Percentiles rank a stretch among this genome's conserved stretches.
These are phyloP conservation scores for Pezicula radicicola DNA, from an alignment of 2,329 filamentous ascomycete genomes.

Conservation along the genomic window DNA sequence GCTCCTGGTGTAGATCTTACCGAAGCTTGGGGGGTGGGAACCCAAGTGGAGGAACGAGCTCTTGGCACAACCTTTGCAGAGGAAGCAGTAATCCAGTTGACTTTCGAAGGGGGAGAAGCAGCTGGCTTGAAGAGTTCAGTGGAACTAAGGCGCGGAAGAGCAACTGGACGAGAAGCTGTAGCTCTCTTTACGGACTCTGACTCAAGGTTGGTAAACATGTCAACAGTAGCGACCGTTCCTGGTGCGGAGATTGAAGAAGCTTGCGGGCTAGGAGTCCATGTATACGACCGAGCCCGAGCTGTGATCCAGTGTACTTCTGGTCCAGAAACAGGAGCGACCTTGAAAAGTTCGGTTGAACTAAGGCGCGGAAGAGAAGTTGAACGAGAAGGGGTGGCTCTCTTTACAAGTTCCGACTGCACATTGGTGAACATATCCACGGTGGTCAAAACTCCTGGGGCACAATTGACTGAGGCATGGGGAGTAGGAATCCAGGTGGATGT, in stretches of 20 bases:
- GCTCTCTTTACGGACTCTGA: slow-evolving; percentile 5
- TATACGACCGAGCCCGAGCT: background rate
- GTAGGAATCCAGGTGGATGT: background rate
- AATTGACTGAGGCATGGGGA: background rate
- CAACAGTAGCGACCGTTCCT: slow-evolving; percentile 1
- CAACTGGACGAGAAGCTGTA: background rate
- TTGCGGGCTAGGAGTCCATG: slow-evolving; percentile 5
- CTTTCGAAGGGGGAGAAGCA: background rate
- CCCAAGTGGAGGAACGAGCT: too few species aligned
- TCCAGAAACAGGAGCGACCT: background rate
- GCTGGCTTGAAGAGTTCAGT: slow-evolving; percentile 11
- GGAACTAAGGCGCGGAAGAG: slow-evolving; percentile 11
- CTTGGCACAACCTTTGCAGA: background rate
- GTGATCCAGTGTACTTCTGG: background rate
- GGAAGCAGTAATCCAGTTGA: background rate
- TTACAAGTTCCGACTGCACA: background rate
- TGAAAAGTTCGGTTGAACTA: background rate
- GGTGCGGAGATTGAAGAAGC: background rate
- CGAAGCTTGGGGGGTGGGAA: too few species aligned
- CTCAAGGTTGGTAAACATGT: slow-evolving; percentile 14
- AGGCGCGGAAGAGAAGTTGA: background rate
- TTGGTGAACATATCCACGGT: background rate
- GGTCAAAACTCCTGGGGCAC: background rate
- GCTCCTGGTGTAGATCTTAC: too few species aligned
- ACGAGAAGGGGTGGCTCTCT: background rate